phyloP scores from a whole-genome alignment of 169 alveolate species.

The Plasmodium cynomolgi region DNA sequence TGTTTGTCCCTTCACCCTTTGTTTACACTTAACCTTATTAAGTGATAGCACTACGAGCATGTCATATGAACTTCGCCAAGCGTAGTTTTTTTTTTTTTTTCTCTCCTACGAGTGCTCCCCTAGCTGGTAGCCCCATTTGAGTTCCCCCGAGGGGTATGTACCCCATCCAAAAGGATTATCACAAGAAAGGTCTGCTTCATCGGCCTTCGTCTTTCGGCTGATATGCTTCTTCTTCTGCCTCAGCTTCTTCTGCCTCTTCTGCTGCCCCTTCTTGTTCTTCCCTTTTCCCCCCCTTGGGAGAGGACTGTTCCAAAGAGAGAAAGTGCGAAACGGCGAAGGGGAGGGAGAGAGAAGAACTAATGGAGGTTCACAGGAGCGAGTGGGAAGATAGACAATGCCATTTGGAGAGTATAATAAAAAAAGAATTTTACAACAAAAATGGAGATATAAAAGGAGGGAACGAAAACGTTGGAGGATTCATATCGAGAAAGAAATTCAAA shows the following conservation, averaged over 20 bases:
- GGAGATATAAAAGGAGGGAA: background rate
- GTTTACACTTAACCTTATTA: background rate
- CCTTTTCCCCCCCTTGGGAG: background rate
- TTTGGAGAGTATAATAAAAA: conserved; percentile 51
- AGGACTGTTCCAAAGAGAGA: background rate
- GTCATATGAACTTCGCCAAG: background rate
- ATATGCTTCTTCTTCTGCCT: no score
- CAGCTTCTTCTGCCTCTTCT: no score
- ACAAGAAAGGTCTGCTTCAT: background rate
- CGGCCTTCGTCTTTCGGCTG: background rate
- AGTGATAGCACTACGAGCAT: background rate
- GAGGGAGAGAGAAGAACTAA: conserved; percentile 5
- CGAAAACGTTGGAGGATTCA: conserved; percentile 27
- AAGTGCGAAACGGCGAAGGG: background rate
- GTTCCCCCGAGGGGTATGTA: background rate
- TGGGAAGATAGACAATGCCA: conserved; percentile 48
- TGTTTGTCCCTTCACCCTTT: background rate
- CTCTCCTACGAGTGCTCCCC: background rate
- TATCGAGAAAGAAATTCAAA: conserved; percentile 12
- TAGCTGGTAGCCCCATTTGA: background rate
- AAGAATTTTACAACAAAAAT: conserved; percentile 22
- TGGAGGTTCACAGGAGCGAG: conserved; percentile 3
- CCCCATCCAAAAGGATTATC: background rate
- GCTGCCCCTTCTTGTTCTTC: background rate
- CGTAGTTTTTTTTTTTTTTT: background rate